Evolutionary conservation across 768 basidiomycete species (phyloP), one percentile per base, ranked within the genome.

Genomic region (Kwoniella botswanensis): DNA sequence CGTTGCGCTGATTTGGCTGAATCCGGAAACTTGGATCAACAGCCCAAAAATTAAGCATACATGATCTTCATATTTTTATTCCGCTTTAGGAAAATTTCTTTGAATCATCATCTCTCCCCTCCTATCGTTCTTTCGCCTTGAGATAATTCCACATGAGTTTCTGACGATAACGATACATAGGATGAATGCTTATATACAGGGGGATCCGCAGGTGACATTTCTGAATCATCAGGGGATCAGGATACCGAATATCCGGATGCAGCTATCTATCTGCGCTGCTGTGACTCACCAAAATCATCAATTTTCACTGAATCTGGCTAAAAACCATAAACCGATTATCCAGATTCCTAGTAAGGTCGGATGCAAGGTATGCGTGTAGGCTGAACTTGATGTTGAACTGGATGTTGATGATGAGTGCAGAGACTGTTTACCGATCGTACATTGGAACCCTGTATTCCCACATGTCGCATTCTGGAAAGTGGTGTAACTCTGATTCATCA

Each of bases 401-500:
- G 17, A 7, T 44, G 12, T 21, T 50, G 63, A 50, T 13, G 21
- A 15, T 57, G 54, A 24, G 26, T 13, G 15, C 41, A 3, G 22
- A 10, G 57, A 26, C 15, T 58, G 15, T 59, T 59, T 59, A 18
- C 59, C 17, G 17, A n/a, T 4, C 7, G 59, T 26, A 43, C 59
- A 61, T 61, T 61, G 22, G 42, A 67, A 58, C 4, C 44, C 57
- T 15, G 65, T 59, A 46, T 57, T 26, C 9, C 29, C 26, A 24
- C 65, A 67, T 29, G 55, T 67, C 11, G 18, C 55, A 57, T 59
- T 67, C 21, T 21, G 41, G 3, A 58, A 46, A 21, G 17, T 46
- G 7, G 18, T 11, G 42, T 67, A 67, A 57, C 65, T 67, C 9
- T 24, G 10, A 41, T 67, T 67, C 15, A 57, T 57, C 3, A 46